Conservation (phyloP, 257 asterid genomes). For the Catharanthus roseus region DNA sequence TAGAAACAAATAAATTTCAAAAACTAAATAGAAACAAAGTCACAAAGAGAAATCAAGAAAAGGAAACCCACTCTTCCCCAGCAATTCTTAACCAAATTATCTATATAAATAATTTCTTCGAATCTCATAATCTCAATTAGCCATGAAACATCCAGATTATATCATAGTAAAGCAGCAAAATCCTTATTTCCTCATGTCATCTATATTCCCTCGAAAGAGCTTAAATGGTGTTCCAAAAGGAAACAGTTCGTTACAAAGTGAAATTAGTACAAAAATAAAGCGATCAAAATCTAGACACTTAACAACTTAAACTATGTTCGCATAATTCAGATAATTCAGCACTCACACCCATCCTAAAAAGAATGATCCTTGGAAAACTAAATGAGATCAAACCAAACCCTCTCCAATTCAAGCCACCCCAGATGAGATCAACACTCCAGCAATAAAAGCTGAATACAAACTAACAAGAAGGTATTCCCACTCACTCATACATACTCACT, state of each 20-base stretch:
- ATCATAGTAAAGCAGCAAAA: background rate
- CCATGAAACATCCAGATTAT: background rate
- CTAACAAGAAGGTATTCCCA: no score
- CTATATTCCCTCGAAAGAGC: background rate
- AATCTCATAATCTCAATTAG: background rate
- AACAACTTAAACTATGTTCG: background rate
- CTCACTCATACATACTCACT: background rate
- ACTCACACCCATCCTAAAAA: background rate
- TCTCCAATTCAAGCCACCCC: background rate
- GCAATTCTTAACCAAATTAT: no score
- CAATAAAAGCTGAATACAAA: background rate
- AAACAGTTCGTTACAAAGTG: no score
- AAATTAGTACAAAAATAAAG: no score
- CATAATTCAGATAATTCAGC: background rate
- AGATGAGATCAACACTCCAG: background rate
- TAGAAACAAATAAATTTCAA: no score
- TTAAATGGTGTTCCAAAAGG: background rate
- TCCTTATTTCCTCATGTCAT: background rate
- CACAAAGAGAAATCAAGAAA: no score
- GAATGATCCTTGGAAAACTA: background rate
- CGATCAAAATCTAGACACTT: background rate
- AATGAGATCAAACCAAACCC: background rate
- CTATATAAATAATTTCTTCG: background rate
- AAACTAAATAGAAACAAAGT: no score
- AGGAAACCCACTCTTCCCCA: no score